Evolutionary conservation across 371 early-diverging fungal species (phyloP), one percentile per base, ranked within the genome.

Genomic region (Mortierella sp.): DNA sequence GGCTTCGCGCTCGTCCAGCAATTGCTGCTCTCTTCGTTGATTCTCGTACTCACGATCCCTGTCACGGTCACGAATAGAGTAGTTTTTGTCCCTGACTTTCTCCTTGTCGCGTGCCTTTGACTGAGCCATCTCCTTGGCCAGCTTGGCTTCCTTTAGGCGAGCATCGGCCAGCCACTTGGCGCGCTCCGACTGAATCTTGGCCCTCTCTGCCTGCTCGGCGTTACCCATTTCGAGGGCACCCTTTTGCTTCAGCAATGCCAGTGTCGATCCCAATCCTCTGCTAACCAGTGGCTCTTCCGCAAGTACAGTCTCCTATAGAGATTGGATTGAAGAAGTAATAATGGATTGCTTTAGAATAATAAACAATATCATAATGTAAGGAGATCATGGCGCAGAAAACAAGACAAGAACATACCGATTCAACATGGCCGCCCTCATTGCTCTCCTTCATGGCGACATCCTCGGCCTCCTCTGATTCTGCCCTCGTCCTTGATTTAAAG

Each of bases 201-300:
- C 97, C 51, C 92, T 88, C 59, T 91, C 90, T 0, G 91, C 69
- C 69, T 93, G 92, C 28, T 95, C 96, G 43, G 91, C 86, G 0
- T 91, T 91, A 13, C 83, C 87, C 72, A 76, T 83, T 44, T 80
- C 77, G 11, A 75, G 82, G 11, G 87, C 91, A 79, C 93, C 97
- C 81, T 95, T 95, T 77, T 96, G 95, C 46, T 86, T 91, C 26
- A 98, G 87, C 31, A 97, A 88, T 0, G 91, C 92, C 6, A 98
- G 81, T 0, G 98, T 96, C 0, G 97, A 96, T 19, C 94, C 97
- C 53, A 98, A 86, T n/a, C 98, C 98, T 21, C 88, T 77, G 67
- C 95, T 92, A 13, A 98, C 93, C 0, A 95, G 82, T 8, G 96
- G 96, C 79, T 98, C 98, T 73, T 96, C 96, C 59, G 91, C 93